Conservation (phyloP, 768 basidiomycete genomes). For the Boletus edulis region DNA sequence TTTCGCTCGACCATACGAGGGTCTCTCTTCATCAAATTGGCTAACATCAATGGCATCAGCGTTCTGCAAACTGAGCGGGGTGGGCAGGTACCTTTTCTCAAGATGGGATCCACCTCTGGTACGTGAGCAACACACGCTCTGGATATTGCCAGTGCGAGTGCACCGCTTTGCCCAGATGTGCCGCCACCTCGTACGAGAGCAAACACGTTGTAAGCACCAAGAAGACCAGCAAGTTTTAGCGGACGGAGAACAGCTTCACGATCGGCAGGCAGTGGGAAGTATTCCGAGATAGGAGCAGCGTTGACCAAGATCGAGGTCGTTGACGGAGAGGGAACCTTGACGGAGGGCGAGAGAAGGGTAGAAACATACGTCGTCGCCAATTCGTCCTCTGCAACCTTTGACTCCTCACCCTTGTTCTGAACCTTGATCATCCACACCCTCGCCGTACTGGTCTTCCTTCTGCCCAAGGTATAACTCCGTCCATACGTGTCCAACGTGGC, state of each 20-base stretch:
- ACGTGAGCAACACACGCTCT: constrained; percentile 73
- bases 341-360: constrained; percentile 17
- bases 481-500: constrained; percentile 70
- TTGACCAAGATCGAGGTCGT: constrained; percentile 80
- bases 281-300: constrained; percentile 71
- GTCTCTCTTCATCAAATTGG: constrained; percentile 84
- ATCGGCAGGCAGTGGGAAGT: constrained; percentile 74
- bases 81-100: constrained; percentile 61
- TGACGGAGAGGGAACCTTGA: constrained; percentile 36
- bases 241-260: constrained; percentile 82
- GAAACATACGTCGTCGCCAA: constrained; percentile 7
- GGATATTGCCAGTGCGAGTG: constrained; percentile 66
- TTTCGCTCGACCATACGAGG: constrained; percentile 98
- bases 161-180: constrained; percentile 89
- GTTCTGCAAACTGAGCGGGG: not conserved
- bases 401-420: constrained; percentile 35
- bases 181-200: constrained; percentile 84
- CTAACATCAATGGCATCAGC: constrained; percentile 38
- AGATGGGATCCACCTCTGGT: constrained; percentile 58
- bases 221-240: constrained; percentile 74
- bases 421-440: constrained; percentile 91
- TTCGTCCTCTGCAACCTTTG: not conserved
- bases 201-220: constrained; percentile 83
- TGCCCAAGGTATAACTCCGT: constrained; percentile 83
- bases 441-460: constrained; percentile 86